A percentile compares a stretch with the other conserved stretches of the same genome.
phyloP scores from a whole-genome alignment of 176 grass and related monocot species.

The Chrysopogon serrulatus region DNA sequence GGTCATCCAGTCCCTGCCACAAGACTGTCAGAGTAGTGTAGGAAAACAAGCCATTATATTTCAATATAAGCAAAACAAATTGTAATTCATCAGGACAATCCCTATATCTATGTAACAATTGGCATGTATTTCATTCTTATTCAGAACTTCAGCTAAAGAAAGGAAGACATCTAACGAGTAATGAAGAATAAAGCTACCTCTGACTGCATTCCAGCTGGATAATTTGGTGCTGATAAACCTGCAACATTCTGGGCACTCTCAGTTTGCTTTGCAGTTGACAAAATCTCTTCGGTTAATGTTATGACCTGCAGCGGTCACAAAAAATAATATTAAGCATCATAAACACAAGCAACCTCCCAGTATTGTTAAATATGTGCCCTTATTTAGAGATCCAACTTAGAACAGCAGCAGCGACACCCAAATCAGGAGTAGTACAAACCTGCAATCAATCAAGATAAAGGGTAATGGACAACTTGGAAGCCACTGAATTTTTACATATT shows the following conservation, averaged over 20 bases:
- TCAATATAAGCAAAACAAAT: not conserved
- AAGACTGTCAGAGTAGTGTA: not conserved
- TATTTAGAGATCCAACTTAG: conserved; percentile 59
- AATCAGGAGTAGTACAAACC: conserved; percentile 68
- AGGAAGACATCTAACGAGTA: not conserved
- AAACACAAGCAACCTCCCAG: not conserved
- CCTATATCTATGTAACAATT: not conserved
- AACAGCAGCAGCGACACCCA: conserved; percentile 74
- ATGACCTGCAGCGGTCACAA: conserved; percentile 57
- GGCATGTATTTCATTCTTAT: not conserved
- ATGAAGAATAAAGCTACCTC: conserved; percentile 36
- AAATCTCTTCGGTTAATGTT: conserved; percentile 75
- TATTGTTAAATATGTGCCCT: conserved; percentile 18
- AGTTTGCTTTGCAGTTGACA: conserved; percentile 64
- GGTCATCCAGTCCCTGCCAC: conserved; percentile 34
- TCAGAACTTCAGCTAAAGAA: not conserved
- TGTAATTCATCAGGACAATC: not conserved
- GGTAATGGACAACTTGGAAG: conserved; percentile 69
- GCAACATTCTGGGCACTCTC: conserved; percentile 33
- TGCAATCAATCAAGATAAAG: conserved; percentile 92
- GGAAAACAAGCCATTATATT: not conserved
- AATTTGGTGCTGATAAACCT: conserved; percentile 28
- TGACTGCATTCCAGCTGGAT: conserved; percentile 18
- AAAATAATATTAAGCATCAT: conserved; percentile 24
- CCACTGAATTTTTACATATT: conserved; percentile 34